These are phyloP conservation scores for Microbotryum intermedium DNA, from an alignment of 1,284 basidiomycete species.

Conservation along the genomic window DNA sequence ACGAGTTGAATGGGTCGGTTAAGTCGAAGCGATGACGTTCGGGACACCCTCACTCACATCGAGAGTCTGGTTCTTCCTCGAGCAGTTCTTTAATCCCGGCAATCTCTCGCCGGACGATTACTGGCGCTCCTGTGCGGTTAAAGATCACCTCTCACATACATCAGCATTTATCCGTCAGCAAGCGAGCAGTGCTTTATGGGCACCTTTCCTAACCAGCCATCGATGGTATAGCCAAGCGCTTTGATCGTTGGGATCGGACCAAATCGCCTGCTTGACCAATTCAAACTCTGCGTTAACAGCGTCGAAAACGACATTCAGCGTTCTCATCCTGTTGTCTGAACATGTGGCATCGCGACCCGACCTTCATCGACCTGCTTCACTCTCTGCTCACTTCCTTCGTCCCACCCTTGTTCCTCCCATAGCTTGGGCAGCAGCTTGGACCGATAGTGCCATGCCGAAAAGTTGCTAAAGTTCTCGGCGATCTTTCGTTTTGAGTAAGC, in stretches of 20 bases:
- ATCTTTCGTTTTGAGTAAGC: slow-evolving; percentile 83
- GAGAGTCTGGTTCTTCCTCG: slow-evolving; percentile 82
- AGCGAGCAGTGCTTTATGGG: background rate
- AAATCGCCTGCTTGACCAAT: slow-evolving; percentile 84
- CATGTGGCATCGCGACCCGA: background rate
- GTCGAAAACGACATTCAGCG: background rate
- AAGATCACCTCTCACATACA: background rate
- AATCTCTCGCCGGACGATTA: slow-evolving; percentile 68
- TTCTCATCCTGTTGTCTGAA: no score
- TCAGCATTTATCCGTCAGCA: background rate
- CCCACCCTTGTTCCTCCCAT: slow-evolving; percentile 54
- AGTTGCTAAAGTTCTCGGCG: slow-evolving; percentile 90
- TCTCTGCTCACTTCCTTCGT: slow-evolving; percentile 38
- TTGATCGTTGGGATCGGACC: slow-evolving; percentile 92
- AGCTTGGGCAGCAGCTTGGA: slow-evolving; percentile 66
- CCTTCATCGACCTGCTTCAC: slow-evolving; percentile 19
- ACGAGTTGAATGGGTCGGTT: background rate
- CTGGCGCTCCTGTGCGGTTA: slow-evolving; percentile 47
- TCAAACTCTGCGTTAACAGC: slow-evolving; percentile 58
- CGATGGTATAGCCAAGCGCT: slow-evolving; percentile 97
- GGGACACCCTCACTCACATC: slow-evolving; percentile 63
- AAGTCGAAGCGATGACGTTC: no score
- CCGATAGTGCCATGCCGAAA: slow-evolving; percentile 97
- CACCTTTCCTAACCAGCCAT: slow-evolving; percentile 59
- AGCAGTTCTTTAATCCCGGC: slow-evolving; percentile 72